phyloP scores from a whole-genome alignment of 129 eudicot genomes.

The Helichrysum umbraculigerum region DNA sequence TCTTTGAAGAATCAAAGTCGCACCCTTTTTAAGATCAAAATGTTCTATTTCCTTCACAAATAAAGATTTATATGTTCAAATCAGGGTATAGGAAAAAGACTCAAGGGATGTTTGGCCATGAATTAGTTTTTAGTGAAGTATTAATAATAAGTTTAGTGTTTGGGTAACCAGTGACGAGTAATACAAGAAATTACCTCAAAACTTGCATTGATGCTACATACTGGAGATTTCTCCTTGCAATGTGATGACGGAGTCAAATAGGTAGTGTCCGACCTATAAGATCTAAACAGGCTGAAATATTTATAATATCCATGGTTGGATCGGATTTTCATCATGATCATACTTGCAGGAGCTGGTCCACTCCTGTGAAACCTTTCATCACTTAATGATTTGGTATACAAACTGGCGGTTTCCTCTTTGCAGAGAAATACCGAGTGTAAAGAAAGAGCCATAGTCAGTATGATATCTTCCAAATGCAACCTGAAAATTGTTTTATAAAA shows the following conservation, averaged over 20 bases:
- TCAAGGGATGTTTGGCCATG: not conserved
- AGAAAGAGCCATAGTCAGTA: slow-evolving; percentile 57
- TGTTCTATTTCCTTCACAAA: slow-evolving; percentile 37
- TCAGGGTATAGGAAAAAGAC: slow-evolving; percentile 10
- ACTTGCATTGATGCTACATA: slow-evolving; percentile 24
- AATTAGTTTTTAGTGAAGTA: no score
- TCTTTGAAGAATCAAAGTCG: slow-evolving; percentile 35
- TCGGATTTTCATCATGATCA: slow-evolving; percentile 41
- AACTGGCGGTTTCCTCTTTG: slow-evolving; percentile 41
- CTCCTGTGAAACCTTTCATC: slow-evolving; percentile 39
- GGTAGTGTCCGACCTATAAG: slow-evolving; percentile 34
- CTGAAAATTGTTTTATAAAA: slow-evolving; percentile 21
- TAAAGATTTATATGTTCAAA: slow-evolving; percentile 5
- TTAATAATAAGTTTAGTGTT: no score
- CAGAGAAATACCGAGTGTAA: slow-evolving; percentile 51
- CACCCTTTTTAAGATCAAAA: slow-evolving; percentile 30
- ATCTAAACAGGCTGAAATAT: slow-evolving; percentile 38
- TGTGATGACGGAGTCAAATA: slow-evolving; percentile 32
- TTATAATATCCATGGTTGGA: slow-evolving; percentile 33
- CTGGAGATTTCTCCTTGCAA: slow-evolving; percentile 36
- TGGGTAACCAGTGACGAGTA: no score
- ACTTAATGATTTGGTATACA: slow-evolving; percentile 31
- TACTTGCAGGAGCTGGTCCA: slow-evolving; percentile 28
- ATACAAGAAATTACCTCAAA: slow-evolving; percentile 44
- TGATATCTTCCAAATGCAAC: slow-evolving; percentile 29